Evolutionary conservation across 495 filamentous ascomycete genomes (phyloP).

Genomic region (Neurospora sp.): DNA sequence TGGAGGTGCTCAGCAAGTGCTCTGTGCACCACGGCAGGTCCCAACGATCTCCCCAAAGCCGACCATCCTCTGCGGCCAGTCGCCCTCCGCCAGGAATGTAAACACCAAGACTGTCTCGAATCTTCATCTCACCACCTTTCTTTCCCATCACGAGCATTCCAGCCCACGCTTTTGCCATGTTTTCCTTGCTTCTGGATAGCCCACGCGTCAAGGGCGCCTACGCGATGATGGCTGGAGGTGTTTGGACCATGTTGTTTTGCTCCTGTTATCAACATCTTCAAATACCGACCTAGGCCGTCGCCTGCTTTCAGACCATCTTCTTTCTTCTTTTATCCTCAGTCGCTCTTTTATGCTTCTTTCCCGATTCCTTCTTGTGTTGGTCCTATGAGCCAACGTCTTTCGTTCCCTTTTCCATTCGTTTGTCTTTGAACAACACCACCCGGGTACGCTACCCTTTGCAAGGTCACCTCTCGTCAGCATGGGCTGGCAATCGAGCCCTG

Average conservation of each 20-base stretch:
- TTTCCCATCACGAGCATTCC: neutral
- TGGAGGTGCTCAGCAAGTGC: neutral
- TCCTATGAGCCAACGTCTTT: constrained; percentile 1
- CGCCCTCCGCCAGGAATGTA: neutral
- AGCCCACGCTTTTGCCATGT: neutral
- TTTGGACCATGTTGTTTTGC: neutral
- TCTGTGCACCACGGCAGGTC: neutral
- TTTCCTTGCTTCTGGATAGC: neutral
- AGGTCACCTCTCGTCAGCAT: constrained; percentile 9
- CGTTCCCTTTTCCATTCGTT: neutral
- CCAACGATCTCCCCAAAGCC: neutral
- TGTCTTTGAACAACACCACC: neutral
- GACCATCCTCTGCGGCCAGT: neutral
- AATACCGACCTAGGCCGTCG: neutral
- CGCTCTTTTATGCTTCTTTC: neutral
- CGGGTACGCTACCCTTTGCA: neutral
- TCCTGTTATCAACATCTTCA: neutral
- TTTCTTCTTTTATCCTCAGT: neutral
- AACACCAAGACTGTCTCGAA: constrained; percentile 1
- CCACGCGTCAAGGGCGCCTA: neutral
- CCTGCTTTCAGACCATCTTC: neutral
- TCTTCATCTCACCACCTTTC: neutral
- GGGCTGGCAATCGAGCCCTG: constrained; percentile 11
- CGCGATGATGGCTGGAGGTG: neutral
- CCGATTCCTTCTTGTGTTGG: neutral